Evolutionary conservation across 225 moss, liverwort and hornwort species (phyloP).

Genomic region (Physcomitrellopsis africana): DNA sequence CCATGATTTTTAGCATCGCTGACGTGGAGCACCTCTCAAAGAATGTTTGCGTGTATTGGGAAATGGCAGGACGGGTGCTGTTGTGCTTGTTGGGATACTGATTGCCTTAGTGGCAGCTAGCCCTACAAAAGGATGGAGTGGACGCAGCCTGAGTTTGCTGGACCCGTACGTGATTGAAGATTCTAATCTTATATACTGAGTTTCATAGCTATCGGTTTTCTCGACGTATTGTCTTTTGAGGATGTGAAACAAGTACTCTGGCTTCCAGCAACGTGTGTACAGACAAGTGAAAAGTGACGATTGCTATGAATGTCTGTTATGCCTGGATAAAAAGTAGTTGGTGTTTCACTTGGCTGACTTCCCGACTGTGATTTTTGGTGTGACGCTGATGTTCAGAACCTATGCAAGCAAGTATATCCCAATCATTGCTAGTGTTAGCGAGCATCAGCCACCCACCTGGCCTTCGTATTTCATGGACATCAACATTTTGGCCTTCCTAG

Average conservation of each 20-base stretch:
- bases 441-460: conserved; percentile 99
- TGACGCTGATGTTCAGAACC: conserved; percentile 58
- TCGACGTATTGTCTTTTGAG: conserved; percentile 4
- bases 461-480: conserved; percentile 99
- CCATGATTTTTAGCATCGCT: conserved; percentile 13
- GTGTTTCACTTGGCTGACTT: conserved; percentile 16
- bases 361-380: conserved; percentile 29
- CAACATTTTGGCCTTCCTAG: conserved; percentile 95
- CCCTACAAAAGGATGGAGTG: conserved; percentile 99
- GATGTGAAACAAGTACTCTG: conserved; percentile 23
- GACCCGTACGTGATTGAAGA: conserved; percentile 74
- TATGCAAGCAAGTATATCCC: conserved; percentile 99
- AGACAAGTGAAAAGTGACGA: not conserved
- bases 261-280: not conserved
- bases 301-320: conserved; percentile 14
- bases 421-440: conserved; percentile 99
- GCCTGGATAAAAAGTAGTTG: conserved; percentile 12
- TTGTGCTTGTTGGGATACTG: conserved; percentile 76
- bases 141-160: conserved; percentile 97
- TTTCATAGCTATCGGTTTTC: conserved; percentile 16
- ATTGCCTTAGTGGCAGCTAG: conserved; percentile 94
- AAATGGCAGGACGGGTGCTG: conserved; percentile 53
- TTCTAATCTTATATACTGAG: conserved; percentile 25
- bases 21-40: conserved; percentile 18
- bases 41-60: conserved; percentile 17